phyloP scores from a whole-genome alignment of 2,329 filamentous ascomycete genomes.

The Fusarium chuoi region DNA sequence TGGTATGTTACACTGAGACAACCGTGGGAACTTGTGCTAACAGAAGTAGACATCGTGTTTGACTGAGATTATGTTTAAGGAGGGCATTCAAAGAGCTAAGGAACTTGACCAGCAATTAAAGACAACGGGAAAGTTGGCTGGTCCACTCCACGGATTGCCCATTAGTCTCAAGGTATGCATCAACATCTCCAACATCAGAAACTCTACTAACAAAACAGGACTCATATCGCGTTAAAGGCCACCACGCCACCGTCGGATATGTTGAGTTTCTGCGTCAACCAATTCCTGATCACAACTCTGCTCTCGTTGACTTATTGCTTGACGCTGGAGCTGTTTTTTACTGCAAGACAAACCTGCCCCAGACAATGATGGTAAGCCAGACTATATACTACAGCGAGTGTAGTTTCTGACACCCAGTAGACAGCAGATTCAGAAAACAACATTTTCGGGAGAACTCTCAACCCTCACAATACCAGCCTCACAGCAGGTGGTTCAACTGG shows the following conservation, averaged over 20 bases:
- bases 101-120: constrained; percentile 33
- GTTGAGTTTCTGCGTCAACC: constrained; percentile 41
- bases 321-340: constrained; percentile 45
- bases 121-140: constrained; percentile 34
- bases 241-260: constrained; percentile 41
- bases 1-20: neutral
- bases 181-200: rapidly evolving
- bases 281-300: constrained; percentile 31
- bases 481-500: constrained; percentile 43
- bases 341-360: constrained; percentile 62
- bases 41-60: constrained; percentile 25
- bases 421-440: constrained; percentile 54
- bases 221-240: constrained; percentile 35
- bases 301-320: constrained; percentile 40
- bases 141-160: constrained; percentile 35
- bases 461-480: constrained; percentile 49
- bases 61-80: constrained; percentile 36
- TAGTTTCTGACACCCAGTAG: constrained; percentile 4
- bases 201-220: constrained; percentile 28
- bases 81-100: constrained; percentile 25
- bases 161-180: constrained; percentile 38
- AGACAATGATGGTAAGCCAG: constrained; percentile 67
- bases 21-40: neutral
- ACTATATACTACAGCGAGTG: rapidly evolving
- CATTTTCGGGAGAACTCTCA: constrained; percentile 42